Evolutionary conservation across 139 green algal species (phyloP).

Genomic region (Zygnema cylindricum): DNA sequence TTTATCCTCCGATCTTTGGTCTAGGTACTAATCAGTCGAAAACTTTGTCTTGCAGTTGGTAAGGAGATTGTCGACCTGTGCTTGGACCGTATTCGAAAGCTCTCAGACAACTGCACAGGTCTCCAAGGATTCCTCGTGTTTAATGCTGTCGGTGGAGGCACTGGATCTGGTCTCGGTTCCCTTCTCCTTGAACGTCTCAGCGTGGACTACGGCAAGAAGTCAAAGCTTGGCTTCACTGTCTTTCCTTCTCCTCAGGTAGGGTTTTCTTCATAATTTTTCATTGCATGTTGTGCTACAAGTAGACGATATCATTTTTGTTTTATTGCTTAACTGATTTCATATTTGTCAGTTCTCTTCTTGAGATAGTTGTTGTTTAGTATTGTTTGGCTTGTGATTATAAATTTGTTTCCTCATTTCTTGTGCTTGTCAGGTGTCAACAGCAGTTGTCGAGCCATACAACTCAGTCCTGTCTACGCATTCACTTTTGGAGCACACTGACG

Average conservation of each 20-base stretch:
- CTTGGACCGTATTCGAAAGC: constrained; percentile 71
- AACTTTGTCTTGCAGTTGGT: constrained; percentile 59
- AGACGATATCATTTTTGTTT: no score
- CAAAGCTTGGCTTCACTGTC: constrained; percentile 71
- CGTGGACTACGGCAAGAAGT: constrained; percentile 98
- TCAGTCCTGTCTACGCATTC: constrained; percentile 71
- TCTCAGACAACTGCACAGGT: constrained; percentile 72
- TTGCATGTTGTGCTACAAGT: no score
- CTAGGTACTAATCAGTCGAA: constrained; percentile 63
- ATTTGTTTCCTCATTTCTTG: constrained; percentile 18
- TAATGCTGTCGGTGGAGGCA: no score
- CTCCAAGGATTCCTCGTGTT: constrained; percentile 73
- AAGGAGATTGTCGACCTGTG: constrained; percentile 74
- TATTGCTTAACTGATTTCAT: no score
- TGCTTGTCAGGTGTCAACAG: constrained; percentile 66
- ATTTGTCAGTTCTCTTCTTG: no score
- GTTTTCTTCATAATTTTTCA: no score
- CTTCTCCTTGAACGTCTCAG: constrained; percentile 75
- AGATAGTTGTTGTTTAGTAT: no score
- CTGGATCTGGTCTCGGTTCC: constrained; percentile 72
- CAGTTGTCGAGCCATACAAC: constrained; percentile 75
- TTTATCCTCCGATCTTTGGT: constrained; percentile 71
- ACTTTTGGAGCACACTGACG: constrained; percentile 72
- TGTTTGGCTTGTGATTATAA: not conserved
- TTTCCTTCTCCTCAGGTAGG: constrained; percentile 67